Conservation (phyloP, 345 rosid genomes). For the rapeseed (Brassica napus) region DNA sequence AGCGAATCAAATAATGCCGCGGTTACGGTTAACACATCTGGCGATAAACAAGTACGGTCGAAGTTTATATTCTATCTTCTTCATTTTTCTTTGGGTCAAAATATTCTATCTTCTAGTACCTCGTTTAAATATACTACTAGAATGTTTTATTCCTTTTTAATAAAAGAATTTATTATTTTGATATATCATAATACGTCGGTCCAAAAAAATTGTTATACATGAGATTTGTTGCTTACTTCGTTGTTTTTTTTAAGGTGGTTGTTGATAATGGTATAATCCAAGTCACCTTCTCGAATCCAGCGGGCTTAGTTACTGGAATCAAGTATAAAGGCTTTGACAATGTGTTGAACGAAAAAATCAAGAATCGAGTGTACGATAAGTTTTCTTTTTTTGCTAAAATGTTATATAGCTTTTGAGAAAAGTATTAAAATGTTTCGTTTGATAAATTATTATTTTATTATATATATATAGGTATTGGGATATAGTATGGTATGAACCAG, state of each 20-base stretch:
- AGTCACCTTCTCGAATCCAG: slow-evolving; percentile 62
- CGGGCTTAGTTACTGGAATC: slow-evolving; percentile 63
- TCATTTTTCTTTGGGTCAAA: too few species aligned
- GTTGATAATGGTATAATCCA: slow-evolving; percentile 67
- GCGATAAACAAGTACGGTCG: slow-evolving; percentile 27
- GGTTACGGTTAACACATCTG: slow-evolving; percentile 12
- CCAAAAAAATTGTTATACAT: neutral
- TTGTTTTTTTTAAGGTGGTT: slow-evolving; percentile 52
- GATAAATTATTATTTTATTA: neutral
- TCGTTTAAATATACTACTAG: neutral
- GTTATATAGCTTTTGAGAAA: neutral
- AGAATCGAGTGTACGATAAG: slow-evolving; percentile 56
- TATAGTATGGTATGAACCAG: slow-evolving; percentile 63
- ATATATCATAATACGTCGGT: neutral
- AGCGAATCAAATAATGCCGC: neutral
- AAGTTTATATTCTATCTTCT: neutral
- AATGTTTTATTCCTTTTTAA: neutral
- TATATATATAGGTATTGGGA: slow-evolving; percentile 71
- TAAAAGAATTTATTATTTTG: neutral
- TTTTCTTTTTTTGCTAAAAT: neutral
- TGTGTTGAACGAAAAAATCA: slow-evolving; percentile 45
- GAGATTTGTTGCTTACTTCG: neutral
- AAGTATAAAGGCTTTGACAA: slow-evolving; percentile 62
- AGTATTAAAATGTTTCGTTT: neutral
- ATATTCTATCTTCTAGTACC: neutral